Evolutionary conservation across 345 rosid genomes (phyloP), one percentile per base, ranked within the genome.

Genomic region (Camelina neglecta): DNA sequence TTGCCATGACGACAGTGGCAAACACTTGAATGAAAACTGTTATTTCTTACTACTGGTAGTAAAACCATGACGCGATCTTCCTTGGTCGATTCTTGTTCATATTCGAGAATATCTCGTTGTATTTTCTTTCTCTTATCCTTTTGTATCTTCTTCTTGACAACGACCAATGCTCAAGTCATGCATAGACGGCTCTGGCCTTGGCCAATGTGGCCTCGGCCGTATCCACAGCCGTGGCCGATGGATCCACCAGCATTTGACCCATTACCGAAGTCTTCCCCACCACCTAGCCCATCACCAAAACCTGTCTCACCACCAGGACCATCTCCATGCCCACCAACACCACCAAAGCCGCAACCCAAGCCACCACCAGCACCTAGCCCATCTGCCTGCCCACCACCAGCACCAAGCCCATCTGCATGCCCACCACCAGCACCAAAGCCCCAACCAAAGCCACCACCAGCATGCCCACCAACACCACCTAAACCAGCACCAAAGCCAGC

Each of bases 111-210:
- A 44, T 45, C 26, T 76, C 71, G 67, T 15, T 47, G 11, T 64
- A 24, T 47, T 64, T 64, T 71, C 53, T 36, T 55, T 64, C 16
- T 76, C 20, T 56, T 47, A 29, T 76, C 53, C 54, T 38, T 71
- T 26, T 70, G 67, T 48, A 71, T 54, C 58, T 69, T 48, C 60
- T 71, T 45, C 39, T 15, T 64, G 49, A 38, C 66, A 18, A 48
- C 75, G 5, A 47, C 75, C 35, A 48, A 76, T 70, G 80, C 80
- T 4, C 75, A 64, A 41, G 71, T 56, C 18, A 33, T 49, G 47
- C 71, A 76, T 36, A 62, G 80, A 48, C 65, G 76, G 61, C 71
- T 71, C 45, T 77, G 76, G 80, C 80, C 80, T 16, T 69, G 80
- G 80, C 74, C 74, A 20, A 8, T n/a, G 1, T 20, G 68, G 53